Base-by-base conservation (phyloP, 768 basidiomycete species). In the Leccinum sublutescens region DNA sequence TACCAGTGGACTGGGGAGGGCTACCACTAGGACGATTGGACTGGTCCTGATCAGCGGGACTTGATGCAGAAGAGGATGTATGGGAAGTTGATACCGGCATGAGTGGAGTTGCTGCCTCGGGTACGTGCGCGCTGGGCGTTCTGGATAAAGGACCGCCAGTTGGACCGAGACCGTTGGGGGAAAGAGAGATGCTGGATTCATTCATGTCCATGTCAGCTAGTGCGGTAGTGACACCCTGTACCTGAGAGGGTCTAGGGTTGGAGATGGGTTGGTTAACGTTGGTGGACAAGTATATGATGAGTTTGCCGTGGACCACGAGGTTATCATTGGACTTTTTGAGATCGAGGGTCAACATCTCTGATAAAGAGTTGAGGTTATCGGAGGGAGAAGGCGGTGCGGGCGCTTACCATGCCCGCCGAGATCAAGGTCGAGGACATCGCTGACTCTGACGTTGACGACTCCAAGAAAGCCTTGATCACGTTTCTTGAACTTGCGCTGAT, bases 271-370 rank as follows among this genome's bases (percentile, higher is more conserved):
- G 85, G 58, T 77, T 83, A 70, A 92, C 80, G 70, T 98, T 95
- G 52, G 97, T 98, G 17, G 94, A 95, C 38, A 99, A 83, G 75
- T 96, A 95, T 64, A 98, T 85, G 73, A 98, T 95, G 64, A 99
- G 85, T 77, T 98, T 98, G 50, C 97, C 97, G 69, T 98, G 95
- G 4, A 99, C 97, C 51, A 95, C 91, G 27, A 97, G 85, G 71
- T 97, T 95, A 75, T 99, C 97, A 67, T 96, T 97, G n/a, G 95
- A 98, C 76, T 96, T 96, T 80, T 98, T 97, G 67, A 99, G 79
- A 70, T 98, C 97, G 64, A 95, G 74, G 1, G 96, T 98, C 52
- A 98, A 83, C 88, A 97, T 97, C 80, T 98, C 97, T 95, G 54
- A 19, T 10, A 17, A 60, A 29, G 1, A 57, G 31, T 11, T 23